Percentiles rank a stretch among this genome's conserved stretches.
These are phyloP conservation scores for Microascus cirrosus DNA, from an alignment of 2,329 filamentous ascomycete genomes.

Conservation along the genomic window DNA sequence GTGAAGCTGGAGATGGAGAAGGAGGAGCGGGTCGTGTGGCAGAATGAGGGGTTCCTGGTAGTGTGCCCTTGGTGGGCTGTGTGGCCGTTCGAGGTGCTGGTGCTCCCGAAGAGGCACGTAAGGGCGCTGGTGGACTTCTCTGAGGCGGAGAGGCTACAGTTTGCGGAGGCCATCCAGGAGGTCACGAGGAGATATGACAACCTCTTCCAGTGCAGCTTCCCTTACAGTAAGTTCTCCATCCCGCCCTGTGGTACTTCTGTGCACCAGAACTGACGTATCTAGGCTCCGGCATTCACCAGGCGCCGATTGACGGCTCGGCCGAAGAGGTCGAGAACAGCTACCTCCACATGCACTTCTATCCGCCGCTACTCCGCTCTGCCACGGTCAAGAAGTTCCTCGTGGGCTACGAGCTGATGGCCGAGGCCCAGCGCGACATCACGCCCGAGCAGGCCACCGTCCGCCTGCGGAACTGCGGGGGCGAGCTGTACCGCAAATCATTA, in stretches of 20 bases:
- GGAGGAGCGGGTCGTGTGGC: constrained; percentile 74
- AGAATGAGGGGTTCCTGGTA: constrained; percentile 75
- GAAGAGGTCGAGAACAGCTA: constrained; percentile 83
- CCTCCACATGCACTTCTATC: constrained; percentile 97
- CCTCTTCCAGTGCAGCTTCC: constrained; percentile 91
- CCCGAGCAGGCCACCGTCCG: constrained; percentile 84
- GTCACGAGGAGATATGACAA: constrained; percentile 92
- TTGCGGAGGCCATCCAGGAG: constrained; percentile 80
- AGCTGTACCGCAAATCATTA: constrained; percentile 65
- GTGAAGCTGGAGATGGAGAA: constrained; percentile 72
- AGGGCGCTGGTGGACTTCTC: constrained; percentile 75
- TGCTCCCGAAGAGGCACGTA: constrained; percentile 75
- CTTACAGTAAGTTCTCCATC: constrained; percentile 75
- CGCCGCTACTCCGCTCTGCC: constrained; percentile 80
- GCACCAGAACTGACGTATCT: neutral
- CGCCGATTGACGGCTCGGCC: constrained; percentile 67
- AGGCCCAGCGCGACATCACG: constrained; percentile 97
- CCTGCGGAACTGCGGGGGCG: constrained; percentile 64
- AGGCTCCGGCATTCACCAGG: constrained; percentile 93
- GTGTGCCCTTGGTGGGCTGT: constrained; percentile 96
- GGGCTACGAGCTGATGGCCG: constrained; percentile 91
- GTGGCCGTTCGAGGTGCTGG: constrained; percentile 94
- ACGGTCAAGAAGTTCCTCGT: constrained; percentile 95
- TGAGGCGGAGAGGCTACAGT: constrained; percentile 54
- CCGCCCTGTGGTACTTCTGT: too few relatives aligned